A percentile compares a stretch with the other conserved stretches of the same genome.
Conservation (phyloP, 345 rosid genomes). For the Eucalyptus urophylla region DNA sequence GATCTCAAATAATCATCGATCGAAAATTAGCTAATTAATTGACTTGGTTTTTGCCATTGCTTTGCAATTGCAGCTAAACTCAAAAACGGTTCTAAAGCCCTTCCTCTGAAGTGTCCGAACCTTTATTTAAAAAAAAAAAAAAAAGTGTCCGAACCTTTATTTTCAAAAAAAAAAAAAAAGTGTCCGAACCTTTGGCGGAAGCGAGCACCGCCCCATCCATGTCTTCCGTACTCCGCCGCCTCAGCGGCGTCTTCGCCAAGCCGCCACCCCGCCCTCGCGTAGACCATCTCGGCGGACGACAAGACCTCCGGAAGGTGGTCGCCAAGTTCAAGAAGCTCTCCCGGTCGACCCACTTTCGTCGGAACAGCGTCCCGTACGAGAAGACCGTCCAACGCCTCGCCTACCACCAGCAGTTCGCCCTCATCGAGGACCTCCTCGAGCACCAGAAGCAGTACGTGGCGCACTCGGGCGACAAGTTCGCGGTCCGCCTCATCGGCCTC, state of each 20-base stretch:
- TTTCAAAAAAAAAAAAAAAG: not conserved
- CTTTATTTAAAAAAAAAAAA: not conserved
- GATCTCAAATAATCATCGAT: not conserved
- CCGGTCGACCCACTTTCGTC: not conserved
- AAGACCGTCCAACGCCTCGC: slow-evolving; percentile 5
- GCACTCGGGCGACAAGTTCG: slow-evolving; percentile 3
- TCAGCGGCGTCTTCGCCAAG: not conserved
- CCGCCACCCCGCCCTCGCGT: not conserved
- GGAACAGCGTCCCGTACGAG: not conserved
- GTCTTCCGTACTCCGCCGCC: not conserved
- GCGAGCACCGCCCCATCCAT: not conserved
- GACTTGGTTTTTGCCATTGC: not conserved
- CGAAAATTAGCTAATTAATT: not conserved
- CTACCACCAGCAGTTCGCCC: not conserved
- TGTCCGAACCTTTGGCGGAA: not conserved
- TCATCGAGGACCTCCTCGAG: slow-evolving; percentile 9
- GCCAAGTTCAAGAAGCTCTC: not conserved
- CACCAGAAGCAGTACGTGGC: slow-evolving; percentile 14
- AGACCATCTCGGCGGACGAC: not conserved
- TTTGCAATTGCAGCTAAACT: not conserved
- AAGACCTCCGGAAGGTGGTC: not conserved
- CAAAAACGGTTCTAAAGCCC: not conserved
- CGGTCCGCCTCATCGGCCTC: not conserved
- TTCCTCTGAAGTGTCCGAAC: not conserved
- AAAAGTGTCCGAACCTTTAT: not conserved